Percentiles rank a stretch among this genome's conserved stretches.
Evolutionary conservation across 441 rosid species (phyloP).

Genomic region (Pelargonium australe): DNA sequence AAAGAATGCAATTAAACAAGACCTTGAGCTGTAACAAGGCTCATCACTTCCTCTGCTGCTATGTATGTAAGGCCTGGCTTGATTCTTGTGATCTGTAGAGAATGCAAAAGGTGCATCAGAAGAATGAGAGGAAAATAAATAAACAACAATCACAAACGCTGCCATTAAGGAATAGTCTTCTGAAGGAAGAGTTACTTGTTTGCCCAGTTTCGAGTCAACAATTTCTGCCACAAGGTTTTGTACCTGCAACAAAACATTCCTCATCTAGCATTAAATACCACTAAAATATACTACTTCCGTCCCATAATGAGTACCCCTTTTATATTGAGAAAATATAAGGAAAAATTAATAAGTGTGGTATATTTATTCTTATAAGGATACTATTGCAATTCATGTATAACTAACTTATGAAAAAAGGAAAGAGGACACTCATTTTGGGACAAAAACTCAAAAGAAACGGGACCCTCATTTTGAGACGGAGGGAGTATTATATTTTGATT

Average conservation of each 20-base stretch:
- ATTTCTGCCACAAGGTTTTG: constrained; percentile 94
- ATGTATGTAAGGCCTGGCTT: constrained; percentile 76
- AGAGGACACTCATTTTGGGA: no score
- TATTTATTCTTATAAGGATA: no score
- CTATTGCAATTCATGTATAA: no score
- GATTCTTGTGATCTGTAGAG: constrained; percentile 60
- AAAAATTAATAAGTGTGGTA: no score
- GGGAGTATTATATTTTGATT: no score
- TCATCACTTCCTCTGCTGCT: constrained; percentile 93
- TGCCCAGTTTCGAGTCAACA: constrained; percentile 82
- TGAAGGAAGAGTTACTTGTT: constrained; percentile 50
- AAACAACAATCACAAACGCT: background rate
- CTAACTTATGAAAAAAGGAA: no score
- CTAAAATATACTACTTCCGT: no score
- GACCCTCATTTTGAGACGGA: no score
- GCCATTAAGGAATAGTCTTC: constrained; percentile 15
- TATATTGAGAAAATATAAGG: no score
- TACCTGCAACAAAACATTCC: constrained; percentile 37
- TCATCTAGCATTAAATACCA: no score
- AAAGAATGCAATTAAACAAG: constrained; percentile 15
- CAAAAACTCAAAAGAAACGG: no score
- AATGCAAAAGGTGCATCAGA: constrained; percentile 19
- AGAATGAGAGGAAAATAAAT: constrained; percentile 2
- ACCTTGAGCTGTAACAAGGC: constrained; percentile 98
- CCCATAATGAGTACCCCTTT: no score